Evolutionary conservation across 345 rosid species (phyloP).

Genomic region (Ceriops zippeliana): DNA sequence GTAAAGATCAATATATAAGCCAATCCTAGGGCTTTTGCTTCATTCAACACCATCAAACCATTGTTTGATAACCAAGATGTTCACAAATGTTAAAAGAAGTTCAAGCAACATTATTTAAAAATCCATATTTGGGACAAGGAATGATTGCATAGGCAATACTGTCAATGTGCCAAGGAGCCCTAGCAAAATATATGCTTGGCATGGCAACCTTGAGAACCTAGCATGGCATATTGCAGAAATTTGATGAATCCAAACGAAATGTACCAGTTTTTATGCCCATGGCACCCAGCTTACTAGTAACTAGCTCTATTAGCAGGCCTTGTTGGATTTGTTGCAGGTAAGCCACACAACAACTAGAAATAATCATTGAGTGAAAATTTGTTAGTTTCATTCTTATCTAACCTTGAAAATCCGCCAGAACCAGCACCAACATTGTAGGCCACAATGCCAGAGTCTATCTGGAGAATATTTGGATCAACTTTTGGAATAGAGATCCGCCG

Average conservation of each 20-base stretch:
- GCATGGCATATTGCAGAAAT: no score
- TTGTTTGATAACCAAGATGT: no score
- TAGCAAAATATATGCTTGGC: no score
- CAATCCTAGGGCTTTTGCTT: no score
- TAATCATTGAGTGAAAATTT: not conserved
- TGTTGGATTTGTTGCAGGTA: not conserved
- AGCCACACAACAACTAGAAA: no score
- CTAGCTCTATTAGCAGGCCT: not conserved
- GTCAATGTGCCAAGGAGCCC: not conserved
- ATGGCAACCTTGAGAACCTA: no score
- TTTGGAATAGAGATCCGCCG: conserved; percentile 46
- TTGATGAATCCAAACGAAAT: not conserved
- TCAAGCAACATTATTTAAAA: no score
- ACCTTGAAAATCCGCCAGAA: conserved; percentile 95
- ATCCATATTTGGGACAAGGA: no score
- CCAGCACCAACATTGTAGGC: conserved; percentile 86
- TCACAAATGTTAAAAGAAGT: no score
- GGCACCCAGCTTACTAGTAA: not conserved
- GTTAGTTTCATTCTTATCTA: not conserved
- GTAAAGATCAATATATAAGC: no score
- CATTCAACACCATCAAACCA: no score
- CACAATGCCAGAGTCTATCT: conserved; percentile 57
- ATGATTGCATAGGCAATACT: not conserved
- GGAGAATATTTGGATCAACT: conserved; percentile 46
- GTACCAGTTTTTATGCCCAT: not conserved